A percentile compares a stretch with the other conserved stretches of the same genome.
These are phyloP conservation scores for Entomortierella beljakovae DNA, from an alignment of 192 early-diverging fungal genomes.

Conservation along the genomic window DNA sequence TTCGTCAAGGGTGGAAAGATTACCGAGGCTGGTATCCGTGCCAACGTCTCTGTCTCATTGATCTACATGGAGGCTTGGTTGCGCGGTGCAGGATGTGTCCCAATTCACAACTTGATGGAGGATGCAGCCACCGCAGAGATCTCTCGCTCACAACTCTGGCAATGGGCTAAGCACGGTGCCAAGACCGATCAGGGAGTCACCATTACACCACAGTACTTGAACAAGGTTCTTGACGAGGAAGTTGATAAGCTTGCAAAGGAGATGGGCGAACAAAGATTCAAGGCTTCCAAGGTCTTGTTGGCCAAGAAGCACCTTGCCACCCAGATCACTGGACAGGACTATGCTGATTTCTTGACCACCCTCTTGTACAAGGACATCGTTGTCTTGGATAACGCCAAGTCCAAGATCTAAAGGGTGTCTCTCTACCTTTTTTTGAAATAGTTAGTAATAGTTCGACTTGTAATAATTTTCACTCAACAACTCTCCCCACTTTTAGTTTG, in stretches of 20 bases:
- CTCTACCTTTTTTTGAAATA: background rate
- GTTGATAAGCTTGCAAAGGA: slow-evolving; percentile 75
- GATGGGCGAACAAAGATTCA: slow-evolving; percentile 70
- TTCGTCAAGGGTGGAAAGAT: slow-evolving; percentile 76
- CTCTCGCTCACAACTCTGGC: slow-evolving; percentile 96
- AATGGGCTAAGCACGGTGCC: slow-evolving; percentile 93
- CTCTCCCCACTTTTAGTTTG: too few relatives aligned
- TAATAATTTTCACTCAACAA: too few relatives aligned
- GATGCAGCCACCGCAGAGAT: slow-evolving; percentile 99
- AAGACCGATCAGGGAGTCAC: slow-evolving; percentile 84
- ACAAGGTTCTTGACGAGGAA: slow-evolving; percentile 91
- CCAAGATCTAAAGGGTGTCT: slow-evolving; percentile 37
- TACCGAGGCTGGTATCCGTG: slow-evolving; percentile 91
- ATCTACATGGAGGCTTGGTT: slow-evolving; percentile 98
- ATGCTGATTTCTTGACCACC: slow-evolving; percentile 95
- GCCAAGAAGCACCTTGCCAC: slow-evolving; percentile 78
- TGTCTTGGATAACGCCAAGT: slow-evolving; percentile 36
- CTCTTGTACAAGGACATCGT: slow-evolving; percentile 92
- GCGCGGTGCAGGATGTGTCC: slow-evolving; percentile 93
- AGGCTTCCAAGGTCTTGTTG: slow-evolving; percentile 68
- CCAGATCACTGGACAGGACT: slow-evolving; percentile 86
- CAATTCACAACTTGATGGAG: slow-evolving; percentile 99
- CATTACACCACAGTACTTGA: slow-evolving; percentile 83
- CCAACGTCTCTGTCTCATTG: slow-evolving; percentile 92
- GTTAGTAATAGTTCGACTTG: too few relatives aligned